Conservation (phyloP, 306 rosid species). For the Canavalia ensiformis region DNA sequence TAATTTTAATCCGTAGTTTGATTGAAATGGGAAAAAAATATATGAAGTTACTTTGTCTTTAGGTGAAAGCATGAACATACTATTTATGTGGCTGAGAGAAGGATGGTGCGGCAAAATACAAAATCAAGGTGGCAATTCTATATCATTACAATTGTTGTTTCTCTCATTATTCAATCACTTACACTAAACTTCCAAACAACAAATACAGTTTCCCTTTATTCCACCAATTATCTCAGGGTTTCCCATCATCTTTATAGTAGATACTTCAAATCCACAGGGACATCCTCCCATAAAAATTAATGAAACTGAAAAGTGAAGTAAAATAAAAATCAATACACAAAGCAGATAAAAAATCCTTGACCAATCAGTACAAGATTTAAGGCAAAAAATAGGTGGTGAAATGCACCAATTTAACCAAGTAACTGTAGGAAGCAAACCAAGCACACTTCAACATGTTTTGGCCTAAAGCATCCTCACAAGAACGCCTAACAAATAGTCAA, state of each 20-base stretch:
- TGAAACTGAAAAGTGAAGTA: constrained; percentile 6
- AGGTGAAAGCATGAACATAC: neutral
- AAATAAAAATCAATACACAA: constrained; percentile 3
- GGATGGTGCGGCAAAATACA: constrained; percentile 3
- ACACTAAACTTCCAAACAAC: constrained; percentile 14
- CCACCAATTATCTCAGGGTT: neutral
- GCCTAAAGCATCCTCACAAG: constrained; percentile 19
- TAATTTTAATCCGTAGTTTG: too few relatives aligned
- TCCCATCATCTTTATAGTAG: neutral
- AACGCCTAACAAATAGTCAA: constrained; percentile 3
- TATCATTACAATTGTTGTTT: neutral
- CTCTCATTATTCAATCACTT: neutral
- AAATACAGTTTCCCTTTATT: constrained; percentile 5
- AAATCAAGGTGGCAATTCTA: neutral
- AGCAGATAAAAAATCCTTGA: neutral
- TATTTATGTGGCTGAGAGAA: neutral
- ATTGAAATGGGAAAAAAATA: too few relatives aligned
- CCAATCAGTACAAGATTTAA: neutral
- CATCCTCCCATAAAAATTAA: constrained; percentile 27
- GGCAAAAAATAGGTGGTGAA: neutral
- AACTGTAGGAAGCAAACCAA: constrained; percentile 6
- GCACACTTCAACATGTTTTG: neutral
- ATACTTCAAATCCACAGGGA: constrained; percentile 7
- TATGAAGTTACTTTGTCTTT: too few relatives aligned
- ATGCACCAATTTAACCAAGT: constrained; percentile 24